A percentile compares a stretch with the other conserved stretches of the same genome.
These are phyloP conservation scores for Spergularia marina DNA, from an alignment of 148 eudicot genomes.

Conservation along the genomic window DNA sequence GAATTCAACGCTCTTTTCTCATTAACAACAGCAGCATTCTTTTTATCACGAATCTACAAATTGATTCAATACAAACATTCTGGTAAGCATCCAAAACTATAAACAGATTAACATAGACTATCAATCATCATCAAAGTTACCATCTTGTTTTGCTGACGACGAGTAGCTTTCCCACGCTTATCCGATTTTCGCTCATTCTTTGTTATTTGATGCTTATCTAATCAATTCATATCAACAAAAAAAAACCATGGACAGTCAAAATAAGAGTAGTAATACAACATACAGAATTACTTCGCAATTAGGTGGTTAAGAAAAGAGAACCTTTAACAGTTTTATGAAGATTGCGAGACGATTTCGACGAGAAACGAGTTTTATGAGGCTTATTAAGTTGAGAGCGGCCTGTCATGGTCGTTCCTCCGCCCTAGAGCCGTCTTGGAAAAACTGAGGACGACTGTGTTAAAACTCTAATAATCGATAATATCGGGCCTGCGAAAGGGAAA, in stretches of 20 bases:
- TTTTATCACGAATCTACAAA: conserved; percentile 69
- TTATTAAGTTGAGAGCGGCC: conserved; percentile 81
- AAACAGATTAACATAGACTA: background rate
- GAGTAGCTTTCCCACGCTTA: conserved; percentile 74
- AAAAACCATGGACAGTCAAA: background rate
- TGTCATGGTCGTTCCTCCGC: conserved; percentile 41
- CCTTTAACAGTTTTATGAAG: conserved; percentile 75
- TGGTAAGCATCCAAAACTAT: background rate
- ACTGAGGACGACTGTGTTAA: no score
- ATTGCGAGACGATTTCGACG: conserved; percentile 87
- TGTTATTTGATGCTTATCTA: conserved; percentile 53
- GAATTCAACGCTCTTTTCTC: conserved; percentile 70
- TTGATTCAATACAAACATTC: background rate
- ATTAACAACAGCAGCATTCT: conserved; percentile 61
- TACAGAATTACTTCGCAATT: background rate
- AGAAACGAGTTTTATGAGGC: conserved; percentile 76
- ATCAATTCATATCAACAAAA: conserved; percentile 4
- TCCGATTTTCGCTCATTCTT: conserved; percentile 53
- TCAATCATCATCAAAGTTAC: conserved; percentile 31
- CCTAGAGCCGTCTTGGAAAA: no score
- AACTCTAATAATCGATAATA: no score
- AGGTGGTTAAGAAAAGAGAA: background rate
- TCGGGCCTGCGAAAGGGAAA: no score
- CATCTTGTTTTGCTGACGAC: conserved; percentile 78
- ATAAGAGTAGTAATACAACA: background rate